Evolutionary conservation across 2,329 filamentous ascomycete species (phyloP), one percentile per base, ranked within the genome.

Genomic region (Didymellaceae sp.): DNA sequence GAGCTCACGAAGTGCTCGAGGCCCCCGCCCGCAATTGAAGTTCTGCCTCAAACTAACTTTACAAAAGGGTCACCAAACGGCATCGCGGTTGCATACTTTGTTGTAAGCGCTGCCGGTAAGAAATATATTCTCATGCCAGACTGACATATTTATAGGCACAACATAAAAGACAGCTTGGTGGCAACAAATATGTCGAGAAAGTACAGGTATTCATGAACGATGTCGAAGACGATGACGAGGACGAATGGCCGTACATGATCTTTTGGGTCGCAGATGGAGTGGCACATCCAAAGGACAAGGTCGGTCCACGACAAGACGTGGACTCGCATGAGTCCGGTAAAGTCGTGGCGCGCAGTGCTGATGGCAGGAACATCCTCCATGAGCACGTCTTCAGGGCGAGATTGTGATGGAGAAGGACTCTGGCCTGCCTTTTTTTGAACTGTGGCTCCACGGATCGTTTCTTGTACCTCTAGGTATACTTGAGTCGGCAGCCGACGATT

Each of bases 1-100:
- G 2, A 6, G 20, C 8, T 18, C 8, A 13, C 14, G 14, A 6
- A 24, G 13, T n/a, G n/a, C n/a, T n/a, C n/a, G n/a, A n/a, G n/a
- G n/a, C n/a, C n/a, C n/a, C n/a, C n/a, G n/a, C n/a, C n/a, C n/a
- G n/a, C n/a, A n/a, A n/a, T n/a, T n/a, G n/a, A n/a, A n/a, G n/a
- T n/a, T n/a, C n/a, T n/a, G n/a, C n/a, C n/a, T n/a, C n/a, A n/a
- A n/a, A n/a, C n/a, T n/a, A n/a, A n/a, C n/a, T n/a, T n/a, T n/a
- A n/a, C n/a, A n/a, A n/a, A n/a, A 57, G 54, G 51, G 3, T 51
- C 54, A 4, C 45, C 51, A 5, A 52, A 57, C 5, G 51, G 51
- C 4, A 22, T 52, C 11, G 46, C 33, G 6, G 32, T 22, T 1
- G 54, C 30, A 3, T 54, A 46, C n/a, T 45, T 54, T 13, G 31